Percentiles rank a stretch among this genome's conserved stretches.
phyloP scores from a whole-genome alignment of 257 asterid species.

The Apocynum venetum region DNA sequence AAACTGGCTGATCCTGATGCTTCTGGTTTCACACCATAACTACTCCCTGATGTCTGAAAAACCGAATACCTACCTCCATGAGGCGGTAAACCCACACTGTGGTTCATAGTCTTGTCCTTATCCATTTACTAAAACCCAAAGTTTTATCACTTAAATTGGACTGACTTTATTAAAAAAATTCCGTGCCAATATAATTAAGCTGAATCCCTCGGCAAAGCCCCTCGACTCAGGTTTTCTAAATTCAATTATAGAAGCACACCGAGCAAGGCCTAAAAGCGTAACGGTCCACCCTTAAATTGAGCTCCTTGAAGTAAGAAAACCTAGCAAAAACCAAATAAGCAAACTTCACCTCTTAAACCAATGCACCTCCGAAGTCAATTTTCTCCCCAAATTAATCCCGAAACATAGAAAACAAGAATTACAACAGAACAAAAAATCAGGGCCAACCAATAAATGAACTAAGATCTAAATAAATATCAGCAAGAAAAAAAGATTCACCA shows the following conservation, averaged over 20 bases:
- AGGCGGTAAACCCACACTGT: slow-evolving; percentile 52
- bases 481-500: not conserved
- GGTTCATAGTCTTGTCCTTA: slow-evolving; percentile 58
- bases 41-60: slow-evolving; percentile 53
- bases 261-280: not conserved
- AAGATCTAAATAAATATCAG: not conserved
- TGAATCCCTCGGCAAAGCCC: not conserved
- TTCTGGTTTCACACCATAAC: slow-evolving; percentile 44
- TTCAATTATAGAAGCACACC: not conserved
- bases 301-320: not conserved
- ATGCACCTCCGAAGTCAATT: not conserved
- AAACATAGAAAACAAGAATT: not conserved
- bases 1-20: slow-evolving; percentile 47
- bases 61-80: slow-evolving; percentile 70
- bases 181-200: not conserved
- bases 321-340: not conserved
- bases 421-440: not conserved
- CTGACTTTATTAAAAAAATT: not conserved
- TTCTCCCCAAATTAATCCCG: slow-evolving; percentile 2
- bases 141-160: not conserved
- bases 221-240: not conserved
- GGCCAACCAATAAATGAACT: not conserved
- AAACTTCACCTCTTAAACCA: not conserved
- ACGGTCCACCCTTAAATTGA: not conserved
- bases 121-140: slow-evolving; percentile 50